Percentiles rank a stretch among this genome's conserved stretches.
These are phyloP conservation scores for Tremella fuciformis DNA, from an alignment of 768 basidiomycete genomes.

Conservation along the genomic window DNA sequence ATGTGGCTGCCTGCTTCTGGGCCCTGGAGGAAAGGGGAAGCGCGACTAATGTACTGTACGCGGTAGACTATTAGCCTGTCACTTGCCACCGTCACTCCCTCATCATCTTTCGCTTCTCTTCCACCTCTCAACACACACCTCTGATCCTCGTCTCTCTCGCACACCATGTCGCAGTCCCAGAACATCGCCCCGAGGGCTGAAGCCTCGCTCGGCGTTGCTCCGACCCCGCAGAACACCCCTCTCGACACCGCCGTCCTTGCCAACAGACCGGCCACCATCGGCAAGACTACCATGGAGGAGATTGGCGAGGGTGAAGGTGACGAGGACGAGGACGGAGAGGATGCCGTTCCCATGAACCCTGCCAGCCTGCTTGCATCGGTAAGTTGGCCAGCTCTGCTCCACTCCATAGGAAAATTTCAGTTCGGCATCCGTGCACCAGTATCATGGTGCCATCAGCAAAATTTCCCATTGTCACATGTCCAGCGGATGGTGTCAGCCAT, in stretches of 20 bases:
- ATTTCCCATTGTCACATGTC: background rate
- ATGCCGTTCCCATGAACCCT: slow-evolving; percentile 55
- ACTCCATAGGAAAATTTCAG: background rate
- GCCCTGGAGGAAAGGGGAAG: too few relatives aligned
- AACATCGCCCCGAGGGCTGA: slow-evolving; percentile 41
- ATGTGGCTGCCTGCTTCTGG: too few relatives aligned
- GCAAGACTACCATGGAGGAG: slow-evolving; percentile 62
- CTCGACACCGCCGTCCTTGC: slow-evolving; percentile 72
- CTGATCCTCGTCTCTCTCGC: background rate
- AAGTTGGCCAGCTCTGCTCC: slow-evolving; percentile 22
- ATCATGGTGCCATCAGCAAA: background rate
- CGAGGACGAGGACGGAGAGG: slow-evolving; percentile 73
- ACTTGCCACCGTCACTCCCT: slow-evolving; percentile 15
- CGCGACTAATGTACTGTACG: too few relatives aligned
- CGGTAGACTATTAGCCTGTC: background rate
- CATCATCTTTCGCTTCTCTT: slow-evolving; percentile 7
- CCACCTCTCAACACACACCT: background rate
- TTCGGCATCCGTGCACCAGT: background rate
- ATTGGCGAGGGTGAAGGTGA: slow-evolving; percentile 67
- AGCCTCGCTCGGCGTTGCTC: slow-evolving; percentile 57
- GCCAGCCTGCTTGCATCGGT: slow-evolving; percentile 51
- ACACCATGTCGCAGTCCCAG: slow-evolving; percentile 43
- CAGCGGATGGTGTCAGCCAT: background rate
- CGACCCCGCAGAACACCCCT: slow-evolving; percentile 92
- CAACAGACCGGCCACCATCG: slow-evolving; percentile 62